Base-by-base conservation (phyloP, 208 protist genomes). In the Leishmania amazonensis region DNA sequence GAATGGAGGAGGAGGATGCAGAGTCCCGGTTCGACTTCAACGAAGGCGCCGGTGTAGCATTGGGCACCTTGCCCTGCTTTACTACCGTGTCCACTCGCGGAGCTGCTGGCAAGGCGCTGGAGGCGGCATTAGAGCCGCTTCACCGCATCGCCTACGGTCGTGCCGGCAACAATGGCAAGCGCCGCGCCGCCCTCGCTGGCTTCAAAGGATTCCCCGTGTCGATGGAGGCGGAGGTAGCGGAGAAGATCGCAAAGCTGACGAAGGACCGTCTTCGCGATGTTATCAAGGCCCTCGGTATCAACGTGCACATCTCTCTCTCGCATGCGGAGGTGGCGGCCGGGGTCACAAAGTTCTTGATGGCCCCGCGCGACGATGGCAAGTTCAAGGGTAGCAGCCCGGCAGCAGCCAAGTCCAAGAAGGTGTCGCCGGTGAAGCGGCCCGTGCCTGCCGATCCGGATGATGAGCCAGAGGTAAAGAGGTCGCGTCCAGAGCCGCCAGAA, bases 111-210 rank as follows among this genome's bases (percentile, higher is more conserved):
- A 83, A 86, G 64, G 67, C 77, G 17, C 78, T 96, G 19, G 94
- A 97, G 79, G 49, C 76, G 1, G 87, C 83, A 7, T 74, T 96
- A 17, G 92, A 97, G 85, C 84, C 88, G 31, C 83, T 97, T 28
- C 94, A 97, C 81, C 91, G 90, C 42, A 38, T 96, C 38, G 87
- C 93, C 38, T 97, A 92, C 87, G 87, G 89, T 42, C 92, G 92
- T 40, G 64, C 86, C 28, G 94, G 94, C 8, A 42, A 68, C n/a
- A 35, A 15, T 3, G 89, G 89, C 31, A 83, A 84, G 62, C 92
- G 94, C 8, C 89, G 90, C 19, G 72, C 47, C 1, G 91, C 90
- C 28, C 82, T 95, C 31, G 87, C 85, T 38, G 40, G 72, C 53
- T 97, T 97, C 83, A 80, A 89, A 47, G 94, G 94, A 40, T 94